Evolutionary conservation across 495 filamentous ascomycete species (phyloP), one percentile per base, ranked within the genome.

Genomic region (Penicillium canariense): DNA sequence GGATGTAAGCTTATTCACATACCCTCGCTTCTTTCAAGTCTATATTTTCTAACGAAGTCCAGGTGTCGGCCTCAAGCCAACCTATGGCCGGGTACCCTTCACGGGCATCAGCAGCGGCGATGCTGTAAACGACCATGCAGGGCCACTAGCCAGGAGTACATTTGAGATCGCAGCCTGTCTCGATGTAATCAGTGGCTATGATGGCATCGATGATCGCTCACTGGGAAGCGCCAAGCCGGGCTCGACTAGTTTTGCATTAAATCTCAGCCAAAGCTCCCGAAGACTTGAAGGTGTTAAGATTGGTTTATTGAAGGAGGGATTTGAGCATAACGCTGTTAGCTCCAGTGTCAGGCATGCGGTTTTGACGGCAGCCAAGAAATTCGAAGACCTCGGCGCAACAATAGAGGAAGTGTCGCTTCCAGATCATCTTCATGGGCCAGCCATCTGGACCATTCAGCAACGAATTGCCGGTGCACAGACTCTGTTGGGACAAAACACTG

Each of bases 181-280:
- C 11, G 73, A 83, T 52, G 74, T 68, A 0, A 77, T 85, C 46
- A 73, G 76, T 26, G 82, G 81, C 7, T 73, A 73, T 20, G 82
- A 85, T 53, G 78, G 77, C 2, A 79, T 83, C 38, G 82, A 85
- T 55, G 81, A 84, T 56, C 68, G 78, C 7, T 72, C 74, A 32
- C 10, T 77, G n/a, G 60, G 70, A n/a, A 68, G 73, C 47, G 67
- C 75, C 8, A 68, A 70, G 36, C 78, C 76, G 15, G 69, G 68
- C 1, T 74, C 78, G 0, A 76, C 71, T 0, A 68, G 61, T 0
- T 66, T 68, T 30, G 75, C 77, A 25, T 58, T 71, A 6, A 68
- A 68, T 28, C 69, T 78, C 1, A 38, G 59, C 30, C 8, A 50
- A 2, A 35, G 18, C 15, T 10, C 48, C 0, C 53, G 70, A 10